A percentile compares a stretch with the other conserved stretches of the same genome.
Conservation (phyloP, 257 asterid species). For the Solanum gracilifrons region DNA sequence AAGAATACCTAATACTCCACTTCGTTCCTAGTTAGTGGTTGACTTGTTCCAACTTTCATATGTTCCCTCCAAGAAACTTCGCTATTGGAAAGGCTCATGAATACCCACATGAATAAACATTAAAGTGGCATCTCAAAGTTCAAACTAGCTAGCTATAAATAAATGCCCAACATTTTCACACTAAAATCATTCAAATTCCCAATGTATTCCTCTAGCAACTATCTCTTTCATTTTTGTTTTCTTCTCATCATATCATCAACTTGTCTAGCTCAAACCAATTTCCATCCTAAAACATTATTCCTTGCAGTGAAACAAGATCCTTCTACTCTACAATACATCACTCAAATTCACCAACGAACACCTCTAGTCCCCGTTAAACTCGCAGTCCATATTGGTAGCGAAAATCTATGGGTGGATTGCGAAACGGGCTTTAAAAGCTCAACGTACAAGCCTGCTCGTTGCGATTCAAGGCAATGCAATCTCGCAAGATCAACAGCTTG, state of each 20-base stretch:
- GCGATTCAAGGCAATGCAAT: not conserved
- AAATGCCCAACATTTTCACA: not conserved
- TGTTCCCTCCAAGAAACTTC: not conserved
- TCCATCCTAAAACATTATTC: not conserved
- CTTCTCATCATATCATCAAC: not conserved
- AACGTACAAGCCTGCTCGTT: not conserved
- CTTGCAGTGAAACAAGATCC: not conserved
- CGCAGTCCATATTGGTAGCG: not conserved
- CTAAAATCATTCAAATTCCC: not conserved
- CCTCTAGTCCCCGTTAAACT: not conserved
- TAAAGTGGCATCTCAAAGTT: not conserved
- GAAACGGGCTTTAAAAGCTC: not conserved
- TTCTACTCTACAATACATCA: not conserved
- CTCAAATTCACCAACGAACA: not conserved
- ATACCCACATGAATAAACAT: not conserved
- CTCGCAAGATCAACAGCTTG: not conserved
- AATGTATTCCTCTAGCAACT: not conserved
- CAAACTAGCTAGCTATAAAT: not conserved
- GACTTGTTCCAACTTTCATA: not conserved
- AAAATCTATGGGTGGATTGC: slow-evolving; percentile 1
- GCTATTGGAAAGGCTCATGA: not conserved
- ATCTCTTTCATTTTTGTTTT: not conserved
- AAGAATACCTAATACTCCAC: not conserved
- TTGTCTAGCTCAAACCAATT: not conserved
- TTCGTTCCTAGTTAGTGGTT: fast-evolving